Conservation (phyloP, 495 filamentous ascomycete species). For the Neurospora hispaniola region DNA sequence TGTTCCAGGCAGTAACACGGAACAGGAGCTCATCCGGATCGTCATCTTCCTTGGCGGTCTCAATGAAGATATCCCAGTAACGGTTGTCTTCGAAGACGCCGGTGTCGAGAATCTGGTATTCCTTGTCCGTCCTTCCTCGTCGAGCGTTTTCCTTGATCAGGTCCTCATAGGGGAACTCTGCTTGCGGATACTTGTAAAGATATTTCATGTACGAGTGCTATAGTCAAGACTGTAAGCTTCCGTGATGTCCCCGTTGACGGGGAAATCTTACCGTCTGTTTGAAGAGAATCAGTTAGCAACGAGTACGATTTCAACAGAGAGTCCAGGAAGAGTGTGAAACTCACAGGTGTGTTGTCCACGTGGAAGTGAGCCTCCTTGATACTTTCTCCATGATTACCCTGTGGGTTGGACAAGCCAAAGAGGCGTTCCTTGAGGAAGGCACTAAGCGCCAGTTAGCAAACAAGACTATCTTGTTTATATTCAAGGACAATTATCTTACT, state of each 20-base stretch:
- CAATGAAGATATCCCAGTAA: constrained; percentile 97
- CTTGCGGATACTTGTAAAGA: constrained; percentile 94
- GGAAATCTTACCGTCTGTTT: constrained; percentile 32
- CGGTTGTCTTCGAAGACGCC: constrained; percentile 83
- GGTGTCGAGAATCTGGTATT: constrained; percentile 89
- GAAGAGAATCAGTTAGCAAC: constrained; percentile 12
- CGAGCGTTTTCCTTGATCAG: constrained; percentile 72
- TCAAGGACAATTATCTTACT: constrained; percentile 42
- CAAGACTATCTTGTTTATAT: background rate
- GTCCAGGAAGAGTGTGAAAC: constrained; percentile 5
- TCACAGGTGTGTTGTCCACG: constrained; percentile 78
- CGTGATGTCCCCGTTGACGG: background rate
- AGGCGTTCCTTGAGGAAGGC: constrained; percentile 88
- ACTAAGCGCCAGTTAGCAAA: constrained; percentile 32
- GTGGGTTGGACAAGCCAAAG: constrained; percentile 88
- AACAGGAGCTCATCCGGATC: constrained; percentile 87
- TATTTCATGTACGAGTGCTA: constrained; percentile 99
- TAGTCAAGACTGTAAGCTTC: constrained; percentile 12
- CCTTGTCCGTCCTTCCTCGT: constrained; percentile 60
- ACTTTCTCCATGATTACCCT: constrained; percentile 94
- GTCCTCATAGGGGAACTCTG: constrained; percentile 82
- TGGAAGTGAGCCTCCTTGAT: constrained; percentile 96
- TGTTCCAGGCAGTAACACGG: constrained; percentile 91
- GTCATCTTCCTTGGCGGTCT: constrained; percentile 85
- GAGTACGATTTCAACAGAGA: background rate